Base-by-base conservation (phyloP, 345 rosid species). In the Jatropha curcas region DNA sequence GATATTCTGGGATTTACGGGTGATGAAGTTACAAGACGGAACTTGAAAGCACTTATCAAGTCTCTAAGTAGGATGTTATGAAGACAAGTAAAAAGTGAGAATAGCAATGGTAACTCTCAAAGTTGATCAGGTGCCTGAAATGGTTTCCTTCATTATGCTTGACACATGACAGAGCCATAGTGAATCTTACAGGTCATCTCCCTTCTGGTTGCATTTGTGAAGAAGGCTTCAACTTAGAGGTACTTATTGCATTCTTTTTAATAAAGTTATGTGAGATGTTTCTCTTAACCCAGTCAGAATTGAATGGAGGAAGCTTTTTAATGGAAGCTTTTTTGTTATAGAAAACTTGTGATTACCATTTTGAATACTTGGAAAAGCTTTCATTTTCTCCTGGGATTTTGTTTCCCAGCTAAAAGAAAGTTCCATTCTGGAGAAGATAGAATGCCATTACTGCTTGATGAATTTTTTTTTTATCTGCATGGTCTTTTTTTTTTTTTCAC, bases 1-100 rank as follows among this genome's bases (percentile, higher is more conserved):
- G 99, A 96, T 80, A 79, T 96, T 41, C 81, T 96, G 80, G 99
- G 98, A 68, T 93, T 93, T 88, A 96, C 98, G n/a, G 98, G 99
- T 13, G 98, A 96, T 50, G 98, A 96, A 73, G 85, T 90, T 63
- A 93, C 97, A 5, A 91, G 97, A 78, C 80, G 75, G 80, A 96
- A 89, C 80, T 84, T 96, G 77, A 96, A 93, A 81, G 84, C 80
- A 52, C 98, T 96, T 59, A 96, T 96, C 65, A 96, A 88, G 85
- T 93, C 99, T 68, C 97, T 96, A 17, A 93, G 99, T 84, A 88
- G 99, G 86, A 71, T 96, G 63, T 61, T 96, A 74, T 91, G 83
- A 90, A 80, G 78, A 13, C 45, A 0, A 58, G 55, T 39, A 65
- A 31, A 25, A 57, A 22, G 34, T 59, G 67, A 41, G 55, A 55